Evolutionary conservation across 176 grass and related monocot species (phyloP).

Genomic region (Musa itinerans): DNA sequence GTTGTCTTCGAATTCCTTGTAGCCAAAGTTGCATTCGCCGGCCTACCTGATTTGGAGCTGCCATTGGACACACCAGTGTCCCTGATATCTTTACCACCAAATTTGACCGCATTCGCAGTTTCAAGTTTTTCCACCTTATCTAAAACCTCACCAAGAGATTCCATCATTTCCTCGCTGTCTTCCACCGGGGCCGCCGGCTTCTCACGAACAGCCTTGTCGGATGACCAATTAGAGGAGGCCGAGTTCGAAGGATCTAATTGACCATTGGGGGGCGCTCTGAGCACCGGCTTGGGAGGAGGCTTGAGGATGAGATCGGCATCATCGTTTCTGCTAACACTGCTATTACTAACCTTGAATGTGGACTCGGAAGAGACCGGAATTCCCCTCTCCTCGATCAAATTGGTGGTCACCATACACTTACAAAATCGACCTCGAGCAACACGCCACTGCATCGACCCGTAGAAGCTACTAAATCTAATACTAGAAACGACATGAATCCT

Average conservation of each 20-base stretch:
- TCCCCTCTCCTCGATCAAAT: constrained; percentile 67
- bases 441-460: constrained; percentile 33
- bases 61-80: constrained; percentile 31
- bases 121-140: constrained; percentile 84
- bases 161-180: constrained; percentile 59
- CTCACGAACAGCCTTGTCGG: constrained; percentile 16
- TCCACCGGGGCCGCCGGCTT: constrained; percentile 24
- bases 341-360: constrained; percentile 39
- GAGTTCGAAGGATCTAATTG: constrained; percentile 31
- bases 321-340: background rate
- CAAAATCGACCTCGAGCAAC: constrained; percentile 43
- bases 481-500: constrained; percentile 45
- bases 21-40: constrained; percentile 18
- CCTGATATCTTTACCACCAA: constrained; percentile 11
- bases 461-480: constrained; percentile 41
- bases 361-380: constrained; percentile 48
- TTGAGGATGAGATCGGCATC: constrained; percentile 60
- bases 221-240: constrained; percentile 20
- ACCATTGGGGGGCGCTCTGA: constrained; percentile 31
- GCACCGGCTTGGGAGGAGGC: constrained; percentile 42
- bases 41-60: constrained; percentile 23
- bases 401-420: constrained; percentile 73
- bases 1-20: constrained; percentile 48
- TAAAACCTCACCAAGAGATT: constrained; percentile 69
- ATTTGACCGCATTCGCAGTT: constrained; percentile 27